Conservation (phyloP, 148 eudicot species). For the Vaccinium corymbosum region DNA sequence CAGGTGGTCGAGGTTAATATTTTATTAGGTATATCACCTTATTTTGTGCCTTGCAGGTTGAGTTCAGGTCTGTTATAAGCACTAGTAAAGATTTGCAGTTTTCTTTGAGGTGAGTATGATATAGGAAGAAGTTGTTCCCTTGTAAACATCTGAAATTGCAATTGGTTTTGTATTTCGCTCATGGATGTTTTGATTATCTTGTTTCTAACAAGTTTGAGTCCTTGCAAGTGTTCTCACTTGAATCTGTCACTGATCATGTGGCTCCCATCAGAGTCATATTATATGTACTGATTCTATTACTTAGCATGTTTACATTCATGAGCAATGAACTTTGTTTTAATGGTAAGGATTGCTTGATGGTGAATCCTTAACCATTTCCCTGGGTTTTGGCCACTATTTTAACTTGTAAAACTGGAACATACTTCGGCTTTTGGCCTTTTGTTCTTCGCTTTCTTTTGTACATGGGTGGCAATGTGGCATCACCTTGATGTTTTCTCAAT, state of each 20-base stretch:
- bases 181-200: background rate
- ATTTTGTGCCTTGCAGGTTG: constrained; percentile 55
- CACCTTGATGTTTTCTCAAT: background rate
- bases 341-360: background rate
- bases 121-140: background rate
- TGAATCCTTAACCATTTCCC: background rate
- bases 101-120: constrained; percentile 67
- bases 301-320: background rate
- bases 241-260: background rate
- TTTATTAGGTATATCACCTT: constrained; percentile 4
- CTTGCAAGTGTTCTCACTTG: background rate
- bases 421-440: background rate
- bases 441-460: background rate
- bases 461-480: background rate
- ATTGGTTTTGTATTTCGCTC: background rate
- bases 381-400: background rate
- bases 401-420: background rate
- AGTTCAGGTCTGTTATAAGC: constrained; percentile 69
- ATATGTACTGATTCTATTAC: background rate
- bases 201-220: background rate
- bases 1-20: background rate
- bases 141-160: background rate
- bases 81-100: constrained; percentile 82
- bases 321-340: background rate
- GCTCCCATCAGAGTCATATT: background rate